A percentile compares a stretch with the other conserved stretches of the same genome.
These are phyloP conservation scores for Heliamphora pulchella DNA, from an alignment of 179 eudicot genomes.

Conservation along the genomic window DNA sequence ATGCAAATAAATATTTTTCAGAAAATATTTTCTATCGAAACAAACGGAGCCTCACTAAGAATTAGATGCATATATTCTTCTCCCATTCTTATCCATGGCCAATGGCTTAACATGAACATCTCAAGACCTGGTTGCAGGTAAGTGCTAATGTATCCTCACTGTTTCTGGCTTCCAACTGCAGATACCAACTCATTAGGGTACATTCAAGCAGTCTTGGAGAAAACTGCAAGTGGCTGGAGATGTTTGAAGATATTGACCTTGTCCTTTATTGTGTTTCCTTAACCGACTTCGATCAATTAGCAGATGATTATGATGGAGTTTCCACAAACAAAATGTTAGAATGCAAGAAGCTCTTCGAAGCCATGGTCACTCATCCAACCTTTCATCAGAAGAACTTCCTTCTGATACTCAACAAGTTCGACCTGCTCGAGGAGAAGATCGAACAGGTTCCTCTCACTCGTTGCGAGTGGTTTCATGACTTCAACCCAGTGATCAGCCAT, in stretches of 20 bases:
- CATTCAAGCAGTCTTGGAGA: slow-evolving; percentile 59
- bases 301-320: slow-evolving; percentile 26
- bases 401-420: slow-evolving; percentile 65
- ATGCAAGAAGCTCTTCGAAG: slow-evolving; percentile 62
- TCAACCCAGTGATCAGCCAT: slow-evolving; percentile 57
- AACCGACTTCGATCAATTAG: slow-evolving; percentile 50
- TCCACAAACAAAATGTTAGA: slow-evolving; percentile 59
- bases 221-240: slow-evolving; percentile 82
- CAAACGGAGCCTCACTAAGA: too few relatives aligned
- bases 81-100: not conserved
- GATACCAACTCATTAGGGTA: slow-evolving; percentile 72
- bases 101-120: not conserved
- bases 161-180: slow-evolving; percentile 20
- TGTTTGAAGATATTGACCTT: slow-evolving; percentile 79
- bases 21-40: too few relatives aligned
- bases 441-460: slow-evolving; percentile 47
- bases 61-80: not conserved
- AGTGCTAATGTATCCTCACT: not conserved
- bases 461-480: slow-evolving; percentile 85
- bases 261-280: slow-evolving; percentile 58
- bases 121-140: too few relatives aligned
- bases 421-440: slow-evolving; percentile 69
- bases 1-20: too few relatives aligned
- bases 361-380: slow-evolving; percentile 51
- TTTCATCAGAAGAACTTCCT: slow-evolving; percentile 58